A percentile compares a stretch with the other conserved stretches of the same genome.
phyloP scores from a whole-genome alignment of 2,329 filamentous ascomycete genomes.

The Neurospora sp. region DNA sequence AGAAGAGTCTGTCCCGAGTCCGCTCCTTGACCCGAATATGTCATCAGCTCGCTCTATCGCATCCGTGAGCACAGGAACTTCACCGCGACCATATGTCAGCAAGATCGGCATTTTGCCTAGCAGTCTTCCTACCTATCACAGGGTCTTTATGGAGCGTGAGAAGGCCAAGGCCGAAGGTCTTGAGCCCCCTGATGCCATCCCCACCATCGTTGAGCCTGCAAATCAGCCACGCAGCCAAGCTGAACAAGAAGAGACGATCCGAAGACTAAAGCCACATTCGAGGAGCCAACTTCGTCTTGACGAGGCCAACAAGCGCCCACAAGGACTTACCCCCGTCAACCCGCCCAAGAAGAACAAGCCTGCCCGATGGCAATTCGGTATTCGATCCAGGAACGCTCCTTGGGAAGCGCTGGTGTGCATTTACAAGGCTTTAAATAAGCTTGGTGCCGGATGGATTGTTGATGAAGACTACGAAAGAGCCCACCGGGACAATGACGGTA shows the following conservation, averaged over 20 bases:
- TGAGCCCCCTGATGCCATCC: slow-evolving; percentile 32
- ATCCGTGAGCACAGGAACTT: slow-evolving; percentile 37
- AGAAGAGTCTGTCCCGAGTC: slow-evolving; percentile 24
- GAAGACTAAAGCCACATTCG: slow-evolving; percentile 77
- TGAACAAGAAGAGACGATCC: slow-evolving; percentile 72
- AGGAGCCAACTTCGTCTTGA: slow-evolving; percentile 62
- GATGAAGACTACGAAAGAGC: slow-evolving; percentile 49
- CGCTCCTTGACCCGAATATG: slow-evolving; percentile 44
- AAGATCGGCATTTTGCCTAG: slow-evolving; percentile 89
- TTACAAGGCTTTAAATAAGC: slow-evolving; percentile 79
- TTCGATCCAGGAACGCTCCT: slow-evolving; percentile 85
- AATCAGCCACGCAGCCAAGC: slow-evolving; percentile 49
- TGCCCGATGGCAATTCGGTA: slow-evolving; percentile 96
- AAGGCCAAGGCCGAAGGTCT: slow-evolving; percentile 40
- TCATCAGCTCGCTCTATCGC: slow-evolving; percentile 45
- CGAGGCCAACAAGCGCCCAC: slow-evolving; percentile 48
- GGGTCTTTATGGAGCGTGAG: slow-evolving; percentile 74
- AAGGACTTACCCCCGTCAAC: slow-evolving; percentile 52
- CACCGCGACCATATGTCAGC: slow-evolving; percentile 55
- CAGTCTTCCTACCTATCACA: slow-evolving; percentile 83
- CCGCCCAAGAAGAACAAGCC: slow-evolving; percentile 65
- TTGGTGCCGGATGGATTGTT: slow-evolving; percentile 80
- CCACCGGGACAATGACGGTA: slow-evolving; percentile 33
- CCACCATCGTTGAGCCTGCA: slow-evolving; percentile 39
- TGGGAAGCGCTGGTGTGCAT: slow-evolving; percentile 93